Conservation (phyloP, 139 green algal genomes). For the Yamagishiella unicocca region DNA sequence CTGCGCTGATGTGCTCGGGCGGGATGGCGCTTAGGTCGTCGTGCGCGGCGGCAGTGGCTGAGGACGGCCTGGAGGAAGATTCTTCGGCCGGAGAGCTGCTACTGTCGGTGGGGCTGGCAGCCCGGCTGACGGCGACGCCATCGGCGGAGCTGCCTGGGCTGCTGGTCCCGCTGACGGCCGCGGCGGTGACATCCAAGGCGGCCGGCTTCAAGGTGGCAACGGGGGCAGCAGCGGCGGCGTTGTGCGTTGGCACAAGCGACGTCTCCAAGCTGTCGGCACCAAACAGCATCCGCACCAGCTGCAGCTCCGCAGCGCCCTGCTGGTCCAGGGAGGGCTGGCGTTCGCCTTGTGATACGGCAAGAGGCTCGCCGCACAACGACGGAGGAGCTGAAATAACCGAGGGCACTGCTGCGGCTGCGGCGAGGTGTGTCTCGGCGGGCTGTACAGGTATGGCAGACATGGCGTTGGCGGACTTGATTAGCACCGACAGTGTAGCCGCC, state of each 20-base stretch:
- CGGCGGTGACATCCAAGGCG: not conserved
- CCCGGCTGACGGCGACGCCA: not conserved
- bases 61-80: not conserved
- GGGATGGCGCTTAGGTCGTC: not conserved
- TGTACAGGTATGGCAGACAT: too few relatives aligned
- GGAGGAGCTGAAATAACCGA: not conserved
- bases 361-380: not conserved
- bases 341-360: not conserved
- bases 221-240: too few relatives aligned
- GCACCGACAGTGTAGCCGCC: not conserved
- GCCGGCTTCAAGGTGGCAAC: not conserved
- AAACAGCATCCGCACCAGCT: slow-evolving; percentile 41
- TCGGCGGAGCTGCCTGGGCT: not conserved
- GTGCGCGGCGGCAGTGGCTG: not conserved
- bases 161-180: not conserved
- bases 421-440: too few relatives aligned
- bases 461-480: slow-evolving; percentile 1
- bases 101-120: not conserved
- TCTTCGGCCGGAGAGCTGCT: not conserved
- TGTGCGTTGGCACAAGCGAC: not conserved
- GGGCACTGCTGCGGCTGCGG: too few relatives aligned
- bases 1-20: not conserved
- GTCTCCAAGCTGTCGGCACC: not conserved
- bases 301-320: slow-evolving; percentile 34
- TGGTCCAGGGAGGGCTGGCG: slow-evolving; percentile 34